phyloP scores from a whole-genome alignment of 768 basidiomycete species.

The Mycena epipterygia region DNA sequence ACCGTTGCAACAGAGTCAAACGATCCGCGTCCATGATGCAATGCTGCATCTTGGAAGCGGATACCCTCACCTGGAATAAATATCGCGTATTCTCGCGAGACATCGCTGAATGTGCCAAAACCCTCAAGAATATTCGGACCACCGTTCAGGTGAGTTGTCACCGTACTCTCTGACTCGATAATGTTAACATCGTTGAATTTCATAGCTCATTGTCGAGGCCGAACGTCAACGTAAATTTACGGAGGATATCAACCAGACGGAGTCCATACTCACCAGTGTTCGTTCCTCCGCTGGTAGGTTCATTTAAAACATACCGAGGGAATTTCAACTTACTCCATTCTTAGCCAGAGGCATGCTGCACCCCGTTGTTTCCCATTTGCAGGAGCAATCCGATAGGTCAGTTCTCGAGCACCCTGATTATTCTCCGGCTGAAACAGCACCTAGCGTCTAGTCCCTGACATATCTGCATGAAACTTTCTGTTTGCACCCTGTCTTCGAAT shows the following conservation, averaged over 20 bases:
- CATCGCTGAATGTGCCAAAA: background rate
- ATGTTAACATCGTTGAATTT: background rate
- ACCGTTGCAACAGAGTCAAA: background rate
- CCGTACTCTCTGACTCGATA: background rate
- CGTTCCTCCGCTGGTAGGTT: background rate
- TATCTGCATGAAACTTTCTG: background rate
- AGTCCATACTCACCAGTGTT: background rate
- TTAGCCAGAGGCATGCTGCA: background rate
- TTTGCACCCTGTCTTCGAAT: background rate
- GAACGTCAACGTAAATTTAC: slow-evolving; percentile 19
- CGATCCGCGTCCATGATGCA: slow-evolving; percentile 1
- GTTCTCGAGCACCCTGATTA: background rate
- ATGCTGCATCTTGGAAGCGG: background rate
- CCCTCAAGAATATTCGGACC: background rate
- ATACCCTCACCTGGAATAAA: slow-evolving; percentile 15
- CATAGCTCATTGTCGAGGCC: slow-evolving; percentile 11
- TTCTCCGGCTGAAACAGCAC: background rate
- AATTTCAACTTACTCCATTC: background rate
- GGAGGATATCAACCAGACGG: slow-evolving; percentile 6
- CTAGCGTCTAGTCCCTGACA: background rate
- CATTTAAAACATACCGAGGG: background rate
- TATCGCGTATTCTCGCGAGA: slow-evolving; percentile 3
- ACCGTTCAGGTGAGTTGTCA: slow-evolving; percentile 6
- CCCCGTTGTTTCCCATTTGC: background rate
- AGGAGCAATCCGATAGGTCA: background rate